Evolutionary conservation across 2,329 filamentous ascomycete genomes (phyloP).

Genomic region (Curvularia sp.): DNA sequence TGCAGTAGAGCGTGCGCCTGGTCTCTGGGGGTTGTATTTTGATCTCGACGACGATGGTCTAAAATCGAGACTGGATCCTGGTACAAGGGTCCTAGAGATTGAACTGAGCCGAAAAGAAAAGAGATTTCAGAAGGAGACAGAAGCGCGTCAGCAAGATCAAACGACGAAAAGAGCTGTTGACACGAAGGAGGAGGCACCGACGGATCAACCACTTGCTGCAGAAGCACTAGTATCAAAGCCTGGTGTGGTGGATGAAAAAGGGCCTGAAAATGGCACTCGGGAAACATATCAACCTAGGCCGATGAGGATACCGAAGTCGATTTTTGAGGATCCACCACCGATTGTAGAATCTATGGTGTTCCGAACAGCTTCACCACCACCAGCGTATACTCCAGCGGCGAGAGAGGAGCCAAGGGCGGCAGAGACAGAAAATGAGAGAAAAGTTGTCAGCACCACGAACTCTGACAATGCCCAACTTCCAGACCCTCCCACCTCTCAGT

Average conservation of each 20-base stretch:
- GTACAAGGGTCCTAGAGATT: slow-evolving; percentile 62
- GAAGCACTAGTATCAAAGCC: slow-evolving; percentile 28
- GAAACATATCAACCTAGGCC: slow-evolving; percentile 12
- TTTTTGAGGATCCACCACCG: slow-evolving; percentile 31
- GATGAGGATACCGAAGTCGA: slow-evolving; percentile 31
- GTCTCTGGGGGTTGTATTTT: slow-evolving; percentile 53
- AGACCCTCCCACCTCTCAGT: not conserved
- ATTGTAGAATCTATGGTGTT: slow-evolving; percentile 11
- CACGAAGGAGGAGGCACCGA: slow-evolving; percentile 32
- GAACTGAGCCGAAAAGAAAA: slow-evolving; percentile 63
- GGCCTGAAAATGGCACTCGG: not conserved
- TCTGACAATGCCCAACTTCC: not conserved
- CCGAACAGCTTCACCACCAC: slow-evolving; percentile 31
- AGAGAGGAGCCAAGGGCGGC: not conserved
- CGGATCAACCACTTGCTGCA: slow-evolving; percentile 32
- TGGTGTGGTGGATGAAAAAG: slow-evolving; percentile 18
- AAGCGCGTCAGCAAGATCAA: slow-evolving; percentile 38
- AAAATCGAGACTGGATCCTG: slow-evolving; percentile 54
- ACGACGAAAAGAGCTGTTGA: slow-evolving; percentile 41
- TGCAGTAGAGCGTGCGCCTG: slow-evolving; percentile 47
- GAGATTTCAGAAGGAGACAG: slow-evolving; percentile 45
- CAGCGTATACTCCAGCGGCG: slow-evolving; percentile 24
- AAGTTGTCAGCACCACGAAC: not conserved
- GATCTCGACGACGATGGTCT: slow-evolving; percentile 54
- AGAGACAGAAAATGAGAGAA: not conserved